Evolutionary conservation across 192 early-diverging fungal genomes (phyloP).

Genomic region (Paraglomus occultum): DNA sequence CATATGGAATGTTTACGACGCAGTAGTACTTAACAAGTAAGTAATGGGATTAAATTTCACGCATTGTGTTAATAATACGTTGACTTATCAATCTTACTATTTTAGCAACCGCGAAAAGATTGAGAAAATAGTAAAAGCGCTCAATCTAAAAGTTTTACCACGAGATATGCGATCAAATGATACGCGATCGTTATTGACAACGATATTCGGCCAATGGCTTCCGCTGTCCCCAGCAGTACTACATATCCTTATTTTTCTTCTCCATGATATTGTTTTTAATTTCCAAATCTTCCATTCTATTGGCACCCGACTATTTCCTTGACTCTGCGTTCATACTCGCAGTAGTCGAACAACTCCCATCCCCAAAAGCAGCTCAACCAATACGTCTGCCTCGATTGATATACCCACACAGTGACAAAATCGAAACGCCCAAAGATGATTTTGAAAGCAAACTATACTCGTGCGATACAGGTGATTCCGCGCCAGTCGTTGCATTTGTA

Average conservation of each 20-base stretch:
- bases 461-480: conserved; percentile 62
- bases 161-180: conserved; percentile 90
- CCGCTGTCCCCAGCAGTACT: conserved; percentile 88
- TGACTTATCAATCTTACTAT: not conserved
- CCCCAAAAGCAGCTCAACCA: conserved; percentile 77
- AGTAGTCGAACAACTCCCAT: conserved; percentile 86
- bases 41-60: conserved; percentile 5
- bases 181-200: conserved; percentile 65
- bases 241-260: conserved; percentile 25
- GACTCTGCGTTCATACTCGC: conserved; percentile 45
- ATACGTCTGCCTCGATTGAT: conserved; percentile 79
- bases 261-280: not conserved
- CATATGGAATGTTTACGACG: conserved; percentile 94
- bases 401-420: conserved; percentile 48
- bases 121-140: conserved; percentile 88
- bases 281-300: not conserved
- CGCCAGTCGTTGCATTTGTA: conserved; percentile 82
- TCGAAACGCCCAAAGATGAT: conserved; percentile 49
- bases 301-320: not conserved
- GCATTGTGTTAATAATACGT: conserved; percentile 15
- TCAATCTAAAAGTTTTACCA: conserved; percentile 87
- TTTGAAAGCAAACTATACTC: conserved; percentile 72
- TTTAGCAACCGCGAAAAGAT: conserved; percentile 69
- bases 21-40: conserved; percentile 59
- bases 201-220: conserved; percentile 93